A percentile compares a stretch with the other conserved stretches of the same genome.
phyloP scores from a whole-genome alignment of 306 rosid species.

The Canavalia gladiata region DNA sequence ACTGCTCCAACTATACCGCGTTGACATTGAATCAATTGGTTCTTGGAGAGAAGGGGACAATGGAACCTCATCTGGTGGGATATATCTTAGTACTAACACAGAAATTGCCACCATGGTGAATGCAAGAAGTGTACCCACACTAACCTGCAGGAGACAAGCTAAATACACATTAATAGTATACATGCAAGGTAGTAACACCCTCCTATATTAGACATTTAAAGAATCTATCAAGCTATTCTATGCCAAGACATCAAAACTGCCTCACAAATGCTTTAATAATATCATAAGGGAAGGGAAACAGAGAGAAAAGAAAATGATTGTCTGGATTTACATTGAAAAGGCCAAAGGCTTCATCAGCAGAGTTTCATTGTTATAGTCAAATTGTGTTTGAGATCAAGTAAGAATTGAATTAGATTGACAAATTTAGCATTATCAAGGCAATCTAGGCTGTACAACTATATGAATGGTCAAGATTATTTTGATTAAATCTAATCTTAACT shows the following conservation, averaged over 20 bases:
- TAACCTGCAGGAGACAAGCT: conserved; percentile 66
- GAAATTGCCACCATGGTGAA: conserved; percentile 84
- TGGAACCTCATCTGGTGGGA: conserved; percentile 86
- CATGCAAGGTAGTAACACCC: background rate
- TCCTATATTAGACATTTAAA: background rate
- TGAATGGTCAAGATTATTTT: no score
- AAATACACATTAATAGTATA: conserved; percentile 39
- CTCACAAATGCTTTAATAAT: conserved; percentile 1
- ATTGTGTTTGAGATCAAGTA: conserved; percentile 2
- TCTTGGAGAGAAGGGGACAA: conserved; percentile 67
- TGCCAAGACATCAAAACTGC: conserved; percentile 17
- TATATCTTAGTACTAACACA: conserved; percentile 84
- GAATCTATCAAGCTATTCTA: conserved; percentile 4
- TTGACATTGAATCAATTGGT: conserved; percentile 60
- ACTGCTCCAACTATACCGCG: conserved; percentile 31
- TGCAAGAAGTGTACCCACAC: conserved; percentile 95
- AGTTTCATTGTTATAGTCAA: conserved; percentile 3
- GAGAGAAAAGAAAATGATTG: background rate
- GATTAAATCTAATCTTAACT: no score
- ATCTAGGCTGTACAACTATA: background rate
- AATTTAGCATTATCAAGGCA: no score
- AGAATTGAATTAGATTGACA: background rate
- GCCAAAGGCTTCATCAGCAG: background rate
- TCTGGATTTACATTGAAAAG: background rate
- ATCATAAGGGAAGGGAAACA: background rate